A percentile compares a stretch with the other conserved stretches of the same genome.
Conservation (phyloP, 78 protist genomes). For the Dictyostelium firmibasis region DNA sequence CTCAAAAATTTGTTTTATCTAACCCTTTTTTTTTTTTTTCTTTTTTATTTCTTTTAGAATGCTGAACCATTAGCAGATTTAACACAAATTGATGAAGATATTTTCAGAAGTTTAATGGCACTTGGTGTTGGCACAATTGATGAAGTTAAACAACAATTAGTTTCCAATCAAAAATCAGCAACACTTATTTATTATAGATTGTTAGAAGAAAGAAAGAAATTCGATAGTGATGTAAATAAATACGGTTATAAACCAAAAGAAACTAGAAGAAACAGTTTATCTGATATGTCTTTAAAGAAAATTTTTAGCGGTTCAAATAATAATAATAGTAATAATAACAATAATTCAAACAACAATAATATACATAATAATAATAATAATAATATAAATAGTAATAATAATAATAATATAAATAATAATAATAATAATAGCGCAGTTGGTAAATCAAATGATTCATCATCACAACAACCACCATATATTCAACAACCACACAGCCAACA, state of each 20-base stretch:
- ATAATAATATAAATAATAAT: neutral
- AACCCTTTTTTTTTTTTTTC: neutral
- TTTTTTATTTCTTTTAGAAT: neutral
- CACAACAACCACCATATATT: neutral
- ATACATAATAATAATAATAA: neutral
- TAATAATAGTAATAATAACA: neutral
- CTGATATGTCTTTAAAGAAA: slow-evolving; percentile 14
- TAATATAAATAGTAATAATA: neutral
- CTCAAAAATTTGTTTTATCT: neutral
- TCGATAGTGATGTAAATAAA: slow-evolving; percentile 56
- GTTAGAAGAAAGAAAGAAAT: slow-evolving; percentile 76
- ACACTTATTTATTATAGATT: slow-evolving; percentile 65
- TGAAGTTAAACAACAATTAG: slow-evolving; percentile 42
- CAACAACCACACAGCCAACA: neutral
- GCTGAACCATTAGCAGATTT: slow-evolving; percentile 41
- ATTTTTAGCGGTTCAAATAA: slow-evolving; percentile 21
- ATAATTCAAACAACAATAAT: neutral
- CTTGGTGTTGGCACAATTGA: slow-evolving; percentile 65
- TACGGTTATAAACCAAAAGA: slow-evolving; percentile 67
- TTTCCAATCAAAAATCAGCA: slow-evolving; percentile 38
- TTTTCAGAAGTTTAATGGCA: slow-evolving; percentile 72
- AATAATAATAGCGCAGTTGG: neutral
- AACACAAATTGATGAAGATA: slow-evolving; percentile 43
- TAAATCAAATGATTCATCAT: slow-evolving; percentile 24
- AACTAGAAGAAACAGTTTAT: slow-evolving; percentile 69